Evolutionary conservation across 352 stramenopile species (phyloP).

Genomic region (Pythium oligandrum): DNA sequence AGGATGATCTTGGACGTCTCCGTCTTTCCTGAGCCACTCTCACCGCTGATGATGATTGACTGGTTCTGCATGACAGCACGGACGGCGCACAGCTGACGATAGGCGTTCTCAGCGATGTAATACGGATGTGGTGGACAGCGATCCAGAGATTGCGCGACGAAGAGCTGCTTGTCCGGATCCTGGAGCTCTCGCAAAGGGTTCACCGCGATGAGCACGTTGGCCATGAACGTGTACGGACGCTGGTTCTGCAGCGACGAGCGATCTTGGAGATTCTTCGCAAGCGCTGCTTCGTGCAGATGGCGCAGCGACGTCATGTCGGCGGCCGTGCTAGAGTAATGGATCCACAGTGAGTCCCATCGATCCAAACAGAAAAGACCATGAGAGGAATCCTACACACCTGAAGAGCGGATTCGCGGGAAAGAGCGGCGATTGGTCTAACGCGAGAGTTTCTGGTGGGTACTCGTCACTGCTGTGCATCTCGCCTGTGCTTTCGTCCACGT

Average conservation of each 20-base stretch:
- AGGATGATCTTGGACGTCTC: constrained; percentile 94
- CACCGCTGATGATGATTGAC: constrained; percentile 93
- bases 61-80: constrained; percentile 88
- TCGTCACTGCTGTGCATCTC: constrained; percentile 26
- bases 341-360: neutral
- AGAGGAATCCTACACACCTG: constrained; percentile 13
- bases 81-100: constrained; percentile 77
- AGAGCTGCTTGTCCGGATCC: constrained; percentile 68
- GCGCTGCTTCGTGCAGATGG: constrained; percentile 78
- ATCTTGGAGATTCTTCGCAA: constrained; percentile 87
- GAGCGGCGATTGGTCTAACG: constrained; percentile 40
- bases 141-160: constrained; percentile 60
- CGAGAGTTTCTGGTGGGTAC: constrained; percentile 27
- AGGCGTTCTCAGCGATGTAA: constrained; percentile 79
- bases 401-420: constrained; percentile 75
- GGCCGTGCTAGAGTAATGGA: constrained; percentile 30
- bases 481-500: constrained; percentile 63
- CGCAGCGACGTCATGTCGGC: constrained; percentile 83
- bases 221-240: constrained; percentile 85
- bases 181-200: constrained; percentile 76
- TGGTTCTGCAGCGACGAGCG: constrained; percentile 66
- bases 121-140: constrained; percentile 76
- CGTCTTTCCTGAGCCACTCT: constrained; percentile 93
- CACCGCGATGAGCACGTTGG: constrained; percentile 82
- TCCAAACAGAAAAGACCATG: constrained; percentile 4